Conservation (phyloP, 805 yeast species). For the Zygosaccharomyces lentus region DNA sequence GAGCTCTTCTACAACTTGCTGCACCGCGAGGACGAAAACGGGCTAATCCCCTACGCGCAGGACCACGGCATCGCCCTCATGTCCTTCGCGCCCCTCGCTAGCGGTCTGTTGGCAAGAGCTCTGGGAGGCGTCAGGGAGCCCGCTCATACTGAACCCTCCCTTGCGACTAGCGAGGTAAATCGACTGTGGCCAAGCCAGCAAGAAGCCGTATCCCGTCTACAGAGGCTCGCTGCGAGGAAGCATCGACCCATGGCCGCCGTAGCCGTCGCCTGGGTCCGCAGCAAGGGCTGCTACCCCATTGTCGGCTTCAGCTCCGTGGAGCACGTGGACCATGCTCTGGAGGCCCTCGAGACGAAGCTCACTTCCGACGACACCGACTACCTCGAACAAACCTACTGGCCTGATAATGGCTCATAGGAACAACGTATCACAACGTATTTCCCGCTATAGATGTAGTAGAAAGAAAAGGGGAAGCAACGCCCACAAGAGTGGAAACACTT, state of each 20-base stretch:
- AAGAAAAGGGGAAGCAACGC: neutral
- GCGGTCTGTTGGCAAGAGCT: slow-evolving; percentile 54
- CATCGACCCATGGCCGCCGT: slow-evolving; percentile 50
- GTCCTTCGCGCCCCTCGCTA: slow-evolving; percentile 59
- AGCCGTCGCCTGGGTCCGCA: slow-evolving; percentile 50
- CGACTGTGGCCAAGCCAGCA: slow-evolving; percentile 21
- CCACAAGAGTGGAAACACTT: neutral
- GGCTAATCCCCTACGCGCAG: slow-evolving; percentile 52
- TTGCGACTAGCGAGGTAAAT: slow-evolving; percentile 4
- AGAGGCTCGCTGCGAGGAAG: slow-evolving; percentile 46
- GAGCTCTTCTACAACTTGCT: slow-evolving; percentile 55
- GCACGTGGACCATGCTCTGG: slow-evolving; percentile 50
- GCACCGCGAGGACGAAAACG: slow-evolving; percentile 61
- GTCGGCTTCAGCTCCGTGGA: slow-evolving; percentile 47
- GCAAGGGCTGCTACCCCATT: slow-evolving; percentile 52
- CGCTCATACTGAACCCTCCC: slow-evolving; percentile 9
- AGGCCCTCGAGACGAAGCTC: slow-evolving; percentile 40
- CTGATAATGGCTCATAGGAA: neutral
- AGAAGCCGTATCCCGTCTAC: slow-evolving; percentile 48
- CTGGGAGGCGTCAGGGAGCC: slow-evolving; percentile 16
- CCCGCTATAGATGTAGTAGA: no score
- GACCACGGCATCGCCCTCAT: slow-evolving; percentile 50
- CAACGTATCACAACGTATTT: neutral
- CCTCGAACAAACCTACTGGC: slow-evolving; percentile 24
- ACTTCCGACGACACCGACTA: slow-evolving; percentile 22